These are phyloP conservation scores for Xerocomellus amylosporus DNA, from an alignment of 768 basidiomycete species.

Conservation along the genomic window DNA sequence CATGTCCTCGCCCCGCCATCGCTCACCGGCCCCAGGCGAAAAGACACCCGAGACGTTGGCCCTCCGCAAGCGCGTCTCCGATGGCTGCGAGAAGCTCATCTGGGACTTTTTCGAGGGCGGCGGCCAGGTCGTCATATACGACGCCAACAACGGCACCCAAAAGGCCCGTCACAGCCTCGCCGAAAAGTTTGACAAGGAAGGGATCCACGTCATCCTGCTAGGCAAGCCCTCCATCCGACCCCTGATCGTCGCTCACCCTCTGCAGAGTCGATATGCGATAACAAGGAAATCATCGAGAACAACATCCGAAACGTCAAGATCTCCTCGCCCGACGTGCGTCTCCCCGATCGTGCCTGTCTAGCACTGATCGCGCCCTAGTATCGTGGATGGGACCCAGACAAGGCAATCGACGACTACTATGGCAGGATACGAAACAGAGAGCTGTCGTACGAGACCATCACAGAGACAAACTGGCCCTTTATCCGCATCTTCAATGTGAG, in stretches of 20 bases:
- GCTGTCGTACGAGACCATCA: conserved; percentile 84
- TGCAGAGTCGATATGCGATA: conserved; percentile 86
- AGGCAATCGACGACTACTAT: conserved; percentile 91
- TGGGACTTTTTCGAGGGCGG: conserved; percentile 83
- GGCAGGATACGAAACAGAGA: conserved; percentile 85
- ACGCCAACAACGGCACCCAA: conserved; percentile 89
- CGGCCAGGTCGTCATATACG: conserved; percentile 97
- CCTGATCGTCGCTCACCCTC: conserved; percentile 7
- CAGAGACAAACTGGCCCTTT: conserved; percentile 87
- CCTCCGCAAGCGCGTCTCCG: conserved; percentile 68
- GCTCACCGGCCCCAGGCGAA: conserved; percentile 48
- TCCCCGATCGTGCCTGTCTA: background rate
- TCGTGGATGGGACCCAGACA: conserved; percentile 87
- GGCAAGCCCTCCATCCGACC: conserved; percentile 46
- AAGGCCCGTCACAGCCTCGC: conserved; percentile 65
- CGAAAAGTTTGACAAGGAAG: conserved; percentile 80
- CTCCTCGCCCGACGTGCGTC: conserved; percentile 90
- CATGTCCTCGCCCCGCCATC: fast-evolving
- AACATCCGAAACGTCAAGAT: conserved; percentile 98
- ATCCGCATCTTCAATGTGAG: conserved; percentile 96
- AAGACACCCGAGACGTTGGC: conserved; percentile 79
- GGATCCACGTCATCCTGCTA: conserved; percentile 91
- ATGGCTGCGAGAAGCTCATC: conserved; percentile 86
- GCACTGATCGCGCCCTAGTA: conserved; percentile 55
- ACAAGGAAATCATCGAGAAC: conserved; percentile 86